Evolutionary conservation across 768 basidiomycete species (phyloP).

Genomic region (Pleurotus sapidus): DNA sequence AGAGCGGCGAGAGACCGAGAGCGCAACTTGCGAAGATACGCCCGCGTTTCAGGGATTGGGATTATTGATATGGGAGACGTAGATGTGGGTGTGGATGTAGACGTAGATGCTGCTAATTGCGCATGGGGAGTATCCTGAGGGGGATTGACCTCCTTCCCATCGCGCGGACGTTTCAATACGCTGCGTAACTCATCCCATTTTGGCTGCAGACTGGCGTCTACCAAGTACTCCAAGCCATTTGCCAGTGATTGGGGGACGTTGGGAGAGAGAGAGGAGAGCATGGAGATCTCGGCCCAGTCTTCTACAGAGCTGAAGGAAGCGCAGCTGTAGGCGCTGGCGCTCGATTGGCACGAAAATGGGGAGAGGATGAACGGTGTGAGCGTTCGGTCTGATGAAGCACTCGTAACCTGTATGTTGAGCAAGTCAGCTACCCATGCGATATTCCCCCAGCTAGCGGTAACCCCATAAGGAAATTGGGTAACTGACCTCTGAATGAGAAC

Average conservation of each 20-base stretch:
- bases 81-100: background rate
- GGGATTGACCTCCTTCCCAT: background rate
- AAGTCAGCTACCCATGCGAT: no score
- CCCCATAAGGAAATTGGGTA: background rate
- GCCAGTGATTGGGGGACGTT: background rate
- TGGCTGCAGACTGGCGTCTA: background rate
- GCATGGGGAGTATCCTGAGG: background rate
- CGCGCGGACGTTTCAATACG: background rate
- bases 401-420: background rate
- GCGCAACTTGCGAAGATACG: background rate
- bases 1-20: conserved; percentile 1
- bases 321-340: conserved; percentile 5
- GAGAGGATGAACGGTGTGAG: conserved; percentile 5
- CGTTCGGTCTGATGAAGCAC: background rate
- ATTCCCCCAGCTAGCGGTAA: background rate
- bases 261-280: background rate
- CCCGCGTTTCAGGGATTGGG: background rate
- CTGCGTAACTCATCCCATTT: background rate
- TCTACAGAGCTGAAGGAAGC: conserved; percentile 2
- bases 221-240: background rate
- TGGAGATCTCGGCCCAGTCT: conserved; percentile 4
- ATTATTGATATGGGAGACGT: background rate
- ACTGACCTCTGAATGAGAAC: background rate
- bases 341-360: background rate
- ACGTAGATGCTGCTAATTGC: no score